Evolutionary conservation across 2,329 filamentous ascomycete genomes (phyloP).

Genomic region (Tolypocladium amazonense): DNA sequence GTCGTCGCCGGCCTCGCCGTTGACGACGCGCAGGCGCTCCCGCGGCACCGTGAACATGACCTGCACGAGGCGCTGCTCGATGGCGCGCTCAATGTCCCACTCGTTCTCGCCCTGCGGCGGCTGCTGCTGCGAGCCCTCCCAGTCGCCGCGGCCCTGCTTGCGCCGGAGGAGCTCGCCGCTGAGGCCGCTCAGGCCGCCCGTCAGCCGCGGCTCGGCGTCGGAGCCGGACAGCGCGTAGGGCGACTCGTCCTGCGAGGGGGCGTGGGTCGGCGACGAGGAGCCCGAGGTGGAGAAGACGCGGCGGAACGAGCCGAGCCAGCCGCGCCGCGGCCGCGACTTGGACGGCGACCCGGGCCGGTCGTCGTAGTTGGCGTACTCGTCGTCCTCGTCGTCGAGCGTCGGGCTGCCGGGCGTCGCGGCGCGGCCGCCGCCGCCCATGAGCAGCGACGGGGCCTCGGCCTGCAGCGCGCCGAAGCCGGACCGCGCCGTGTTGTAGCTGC

Average conservation of each 20-base stretch:
- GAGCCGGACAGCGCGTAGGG: conserved; percentile 21
- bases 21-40: conserved; percentile 80
- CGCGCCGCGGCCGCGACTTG: conserved; percentile 39
- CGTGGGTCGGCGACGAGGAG: not conserved
- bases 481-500: conserved; percentile 42
- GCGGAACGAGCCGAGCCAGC: conserved; percentile 59
- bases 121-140: conserved; percentile 28
- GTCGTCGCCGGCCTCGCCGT: conserved; percentile 37
- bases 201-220: conserved; percentile 32
- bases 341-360: conserved; percentile 41
- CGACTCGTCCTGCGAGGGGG: conserved; percentile 16
- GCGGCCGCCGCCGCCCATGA: conserved; percentile 13
- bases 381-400: conserved; percentile 2
- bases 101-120: conserved; percentile 46
- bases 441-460: conserved; percentile 39
- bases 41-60: conserved; percentile 92
- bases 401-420: conserved; percentile 4
- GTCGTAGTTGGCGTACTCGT: conserved; percentile 23
- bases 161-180: conserved; percentile 39
- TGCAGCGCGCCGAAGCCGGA: conserved; percentile 41
- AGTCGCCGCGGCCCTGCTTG: conserved; percentile 45
- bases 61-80: conserved; percentile 62
- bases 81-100: conserved; percentile 67
- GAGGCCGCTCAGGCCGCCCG: conserved; percentile 32
- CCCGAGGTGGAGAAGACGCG: conserved; percentile 46